Percentiles rank a stretch among this genome's conserved stretches.
phyloP scores from a whole-genome alignment of 257 asterid species.

The Forsythia viridissima region DNA sequence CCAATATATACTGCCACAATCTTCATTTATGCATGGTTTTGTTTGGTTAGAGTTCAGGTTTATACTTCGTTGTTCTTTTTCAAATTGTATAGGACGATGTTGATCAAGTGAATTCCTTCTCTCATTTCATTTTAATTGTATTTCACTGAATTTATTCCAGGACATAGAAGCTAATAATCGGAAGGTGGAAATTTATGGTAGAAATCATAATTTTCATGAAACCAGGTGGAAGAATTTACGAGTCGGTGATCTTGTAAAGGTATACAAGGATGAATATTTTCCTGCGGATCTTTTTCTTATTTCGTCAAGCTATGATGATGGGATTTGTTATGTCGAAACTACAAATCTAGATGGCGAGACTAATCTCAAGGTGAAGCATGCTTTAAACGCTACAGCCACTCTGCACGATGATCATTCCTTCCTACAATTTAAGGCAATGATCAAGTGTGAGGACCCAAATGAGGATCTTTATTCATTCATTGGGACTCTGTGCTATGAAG shows the following conservation, averaged over 20 bases:
- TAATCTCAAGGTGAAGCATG: slow-evolving; percentile 92
- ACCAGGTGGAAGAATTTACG: slow-evolving; percentile 76
- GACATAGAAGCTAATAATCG: slow-evolving; percentile 87
- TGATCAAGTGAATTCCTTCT: not conserved
- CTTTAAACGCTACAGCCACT: slow-evolving; percentile 64
- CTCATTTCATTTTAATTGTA: not conserved
- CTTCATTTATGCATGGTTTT: not conserved
- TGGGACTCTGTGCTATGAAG: slow-evolving; percentile 62
- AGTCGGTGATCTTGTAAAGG: slow-evolving; percentile 89
- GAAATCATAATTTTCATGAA: slow-evolving; percentile 43
- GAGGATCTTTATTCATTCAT: slow-evolving; percentile 89
- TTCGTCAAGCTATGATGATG: slow-evolving; percentile 85
- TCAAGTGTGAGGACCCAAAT: slow-evolving; percentile 94
- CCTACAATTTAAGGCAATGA: slow-evolving; percentile 57
- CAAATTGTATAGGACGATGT: not conserved
- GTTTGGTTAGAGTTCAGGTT: not conserved
- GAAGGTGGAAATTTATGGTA: slow-evolving; percentile 62
- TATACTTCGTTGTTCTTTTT: not conserved
- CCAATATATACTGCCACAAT: not conserved
- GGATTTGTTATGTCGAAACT: slow-evolving; percentile 92
- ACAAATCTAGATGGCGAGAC: slow-evolving; percentile 95
- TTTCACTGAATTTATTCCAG: slow-evolving; percentile 40
- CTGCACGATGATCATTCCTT: slow-evolving; percentile 52
- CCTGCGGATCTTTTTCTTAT: slow-evolving; percentile 89
- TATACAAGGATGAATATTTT: slow-evolving; percentile 78